phyloP scores from a whole-genome alignment of 805 yeast genomes.

The Metschnikowia corniflorae region DNA sequence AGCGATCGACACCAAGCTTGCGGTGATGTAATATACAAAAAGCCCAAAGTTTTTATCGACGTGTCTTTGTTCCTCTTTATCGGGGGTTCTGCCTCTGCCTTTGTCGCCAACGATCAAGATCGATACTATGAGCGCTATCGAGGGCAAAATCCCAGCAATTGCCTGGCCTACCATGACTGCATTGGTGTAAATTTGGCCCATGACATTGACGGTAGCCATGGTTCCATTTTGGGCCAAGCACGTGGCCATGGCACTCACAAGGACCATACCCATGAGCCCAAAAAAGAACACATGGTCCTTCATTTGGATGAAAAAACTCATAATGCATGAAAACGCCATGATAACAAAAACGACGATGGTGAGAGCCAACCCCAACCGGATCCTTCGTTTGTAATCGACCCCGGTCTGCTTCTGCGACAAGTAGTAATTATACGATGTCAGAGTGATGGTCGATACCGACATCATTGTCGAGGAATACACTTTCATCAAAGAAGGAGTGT shows the following conservation, averaged over 20 bases:
- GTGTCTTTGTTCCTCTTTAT: slow-evolving; percentile 19
- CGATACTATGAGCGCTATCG: slow-evolving; percentile 60
- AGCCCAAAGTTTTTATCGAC: slow-evolving; percentile 40
- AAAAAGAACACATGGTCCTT: slow-evolving; percentile 43
- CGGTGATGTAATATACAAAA: slow-evolving; percentile 47
- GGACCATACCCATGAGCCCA: slow-evolving; percentile 59
- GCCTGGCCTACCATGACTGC: slow-evolving; percentile 95
- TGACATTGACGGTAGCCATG: slow-evolving; percentile 78
- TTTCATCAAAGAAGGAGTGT: slow-evolving; percentile 47
- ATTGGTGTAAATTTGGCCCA: slow-evolving; percentile 77
- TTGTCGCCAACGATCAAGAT: slow-evolving; percentile 41
- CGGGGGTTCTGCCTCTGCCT: slow-evolving; percentile 13
- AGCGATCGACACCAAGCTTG: slow-evolving; percentile 43
- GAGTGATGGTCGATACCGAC: slow-evolving; percentile 74
- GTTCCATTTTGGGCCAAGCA: slow-evolving; percentile 86
- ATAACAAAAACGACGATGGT: slow-evolving; percentile 56
- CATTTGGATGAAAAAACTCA: slow-evolving; percentile 31
- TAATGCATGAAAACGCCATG: slow-evolving; percentile 51
- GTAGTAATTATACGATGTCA: slow-evolving; percentile 55
- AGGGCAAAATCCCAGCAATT: slow-evolving; percentile 88
- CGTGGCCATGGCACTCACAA: slow-evolving; percentile 68
- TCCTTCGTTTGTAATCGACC: slow-evolving; percentile 53
- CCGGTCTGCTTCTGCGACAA: slow-evolving; percentile 65
- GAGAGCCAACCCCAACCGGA: slow-evolving; percentile 55
- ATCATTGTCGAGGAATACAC: slow-evolving; percentile 81